Conservation (phyloP, 257 asterid genomes). For the Penstemon newberryi region DNA sequence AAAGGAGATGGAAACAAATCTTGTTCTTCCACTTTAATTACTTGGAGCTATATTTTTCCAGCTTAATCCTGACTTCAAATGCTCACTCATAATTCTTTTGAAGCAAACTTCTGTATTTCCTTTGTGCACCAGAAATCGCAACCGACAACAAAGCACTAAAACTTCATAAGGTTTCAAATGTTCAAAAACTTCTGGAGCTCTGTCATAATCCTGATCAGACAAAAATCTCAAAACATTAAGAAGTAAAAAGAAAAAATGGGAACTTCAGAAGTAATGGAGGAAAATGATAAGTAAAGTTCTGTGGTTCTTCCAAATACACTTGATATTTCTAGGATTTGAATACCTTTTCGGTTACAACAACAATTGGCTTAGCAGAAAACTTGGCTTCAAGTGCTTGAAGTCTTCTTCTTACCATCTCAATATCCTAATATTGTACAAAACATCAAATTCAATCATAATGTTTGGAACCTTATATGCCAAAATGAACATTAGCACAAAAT, state of each 20-base stretch:
- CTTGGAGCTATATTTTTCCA: not conserved
- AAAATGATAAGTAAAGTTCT: not conserved
- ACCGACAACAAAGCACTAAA: constrained; percentile 64
- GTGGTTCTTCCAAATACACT: not conserved
- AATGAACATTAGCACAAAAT: constrained; percentile 6
- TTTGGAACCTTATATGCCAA: not conserved
- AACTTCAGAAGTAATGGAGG: constrained; percentile 1
- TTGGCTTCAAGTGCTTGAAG: constrained; percentile 60
- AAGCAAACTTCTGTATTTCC: constrained; percentile 59
- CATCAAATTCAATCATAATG: constrained; percentile 16
- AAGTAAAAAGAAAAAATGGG: not conserved
- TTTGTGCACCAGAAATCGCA: constrained; percentile 52
- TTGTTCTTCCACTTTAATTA: too few relatives aligned
- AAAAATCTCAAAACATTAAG: constrained; percentile 11
- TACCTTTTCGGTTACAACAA: constrained; percentile 89
- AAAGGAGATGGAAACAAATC: too few relatives aligned
- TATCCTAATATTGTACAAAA: constrained; percentile 51
- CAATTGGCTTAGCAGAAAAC: constrained; percentile 53
- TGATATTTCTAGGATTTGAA: constrained; percentile 22
- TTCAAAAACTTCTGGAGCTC: constrained; percentile 62
- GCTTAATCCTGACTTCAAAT: constrained; percentile 27
- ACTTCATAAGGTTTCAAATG: constrained; percentile 52
- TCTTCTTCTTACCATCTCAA: constrained; percentile 50
- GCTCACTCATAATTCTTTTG: constrained; percentile 43
- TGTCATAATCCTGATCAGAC: constrained; percentile 69